A percentile compares a stretch with the other conserved stretches of the same genome.
Evolutionary conservation across 1,284 basidiomycete species (phyloP).

Genomic region (Pseudozyma thailandica): DNA sequence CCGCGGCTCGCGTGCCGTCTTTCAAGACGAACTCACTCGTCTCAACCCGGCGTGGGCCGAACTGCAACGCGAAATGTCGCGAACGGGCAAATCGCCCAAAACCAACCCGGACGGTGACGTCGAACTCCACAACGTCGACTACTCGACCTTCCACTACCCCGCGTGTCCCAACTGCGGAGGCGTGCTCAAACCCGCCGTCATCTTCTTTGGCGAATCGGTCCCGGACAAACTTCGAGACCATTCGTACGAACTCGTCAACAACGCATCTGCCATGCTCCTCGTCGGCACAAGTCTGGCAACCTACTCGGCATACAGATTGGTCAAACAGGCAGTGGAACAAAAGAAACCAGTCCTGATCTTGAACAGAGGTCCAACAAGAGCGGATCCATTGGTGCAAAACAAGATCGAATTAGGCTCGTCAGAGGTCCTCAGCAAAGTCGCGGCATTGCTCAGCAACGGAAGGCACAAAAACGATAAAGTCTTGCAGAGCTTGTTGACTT

Average conservation of each 20-base stretch:
- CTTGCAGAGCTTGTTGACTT: conserved; percentile 40
- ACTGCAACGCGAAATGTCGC: conserved; percentile 51
- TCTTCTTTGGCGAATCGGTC: conserved; percentile 67
- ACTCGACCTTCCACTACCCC: conserved; percentile 62
- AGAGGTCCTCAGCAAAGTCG: conserved; percentile 53
- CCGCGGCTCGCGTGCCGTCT: conserved; percentile 51
- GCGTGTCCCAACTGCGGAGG: conserved; percentile 66
- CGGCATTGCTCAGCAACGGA: conserved; percentile 29
- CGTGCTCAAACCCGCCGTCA: conserved; percentile 65
- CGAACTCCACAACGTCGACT: conserved; percentile 62
- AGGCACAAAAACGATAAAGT: conserved; percentile 45
- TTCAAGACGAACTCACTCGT: conserved; percentile 61
- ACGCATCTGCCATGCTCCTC: conserved; percentile 54
- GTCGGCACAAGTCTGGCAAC: conserved; percentile 66
- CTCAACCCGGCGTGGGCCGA: conserved; percentile 64
- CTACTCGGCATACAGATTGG: conserved; percentile 65
- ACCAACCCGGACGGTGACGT: conserved; percentile 68
- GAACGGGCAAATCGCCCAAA: conserved; percentile 55
- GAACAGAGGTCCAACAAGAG: conserved; percentile 65
- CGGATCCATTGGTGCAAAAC: conserved; percentile 51
- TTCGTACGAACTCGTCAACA: conserved; percentile 45
- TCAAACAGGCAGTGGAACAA: conserved; percentile 57
- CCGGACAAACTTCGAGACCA: conserved; percentile 51
- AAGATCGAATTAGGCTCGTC: conserved; percentile 62
- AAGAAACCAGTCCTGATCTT: conserved; percentile 58